Base-by-base conservation (phyloP, 768 basidiomycete genomes). In the Symmetrospora coprosmae region DNA sequence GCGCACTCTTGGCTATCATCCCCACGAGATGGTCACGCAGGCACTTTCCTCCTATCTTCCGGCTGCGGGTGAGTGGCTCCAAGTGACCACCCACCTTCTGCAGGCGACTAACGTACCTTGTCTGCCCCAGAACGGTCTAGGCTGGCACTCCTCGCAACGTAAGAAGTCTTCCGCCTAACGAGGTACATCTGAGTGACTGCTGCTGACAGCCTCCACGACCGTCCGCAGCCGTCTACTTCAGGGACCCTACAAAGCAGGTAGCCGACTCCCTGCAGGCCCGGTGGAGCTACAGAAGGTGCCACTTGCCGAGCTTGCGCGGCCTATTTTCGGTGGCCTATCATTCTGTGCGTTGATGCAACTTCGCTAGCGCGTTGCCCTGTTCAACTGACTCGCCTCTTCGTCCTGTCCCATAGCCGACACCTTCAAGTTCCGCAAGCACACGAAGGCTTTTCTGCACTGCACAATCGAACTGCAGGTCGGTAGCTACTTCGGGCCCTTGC, bases 11-110 rank as follows among this genome's bases (percentile, higher is more conserved):
- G 51, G 51, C 4, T 40, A 8, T 34, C 37, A 53, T 23, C 23
- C 34, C 6, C 51, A 53, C 27, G 51, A 53, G 21, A 53, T 53
- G 51, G 25, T 30, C 37, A 25, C 9, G 3, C 51, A 53, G 51
- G 19, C 51, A 19, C 33, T 53, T 17, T 21, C 51, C 2, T 39
- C 21, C 35, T 40, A 53, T 25, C 9, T 53, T 16, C 25, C 51
- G 11, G 9, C 39, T 3, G 25, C 33, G n/a, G 51, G 51, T 53
- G 14, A 53, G 51, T n/a, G n/a, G n/a, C 35, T 19, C 11, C 7
- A 4, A 33, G 23, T 31, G 7, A 16, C 23, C n/a, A 9, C 23
- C 23, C 45, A 9, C 45, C 23, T 13, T 13, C 8, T 27, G 30
- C 9, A 23, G 8, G n/a, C 9, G 5, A 23, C 4, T 49, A 30